These are phyloP conservation scores for Yarrowia divulgata DNA, from an alignment of 805 yeast species.

Conservation along the genomic window DNA sequence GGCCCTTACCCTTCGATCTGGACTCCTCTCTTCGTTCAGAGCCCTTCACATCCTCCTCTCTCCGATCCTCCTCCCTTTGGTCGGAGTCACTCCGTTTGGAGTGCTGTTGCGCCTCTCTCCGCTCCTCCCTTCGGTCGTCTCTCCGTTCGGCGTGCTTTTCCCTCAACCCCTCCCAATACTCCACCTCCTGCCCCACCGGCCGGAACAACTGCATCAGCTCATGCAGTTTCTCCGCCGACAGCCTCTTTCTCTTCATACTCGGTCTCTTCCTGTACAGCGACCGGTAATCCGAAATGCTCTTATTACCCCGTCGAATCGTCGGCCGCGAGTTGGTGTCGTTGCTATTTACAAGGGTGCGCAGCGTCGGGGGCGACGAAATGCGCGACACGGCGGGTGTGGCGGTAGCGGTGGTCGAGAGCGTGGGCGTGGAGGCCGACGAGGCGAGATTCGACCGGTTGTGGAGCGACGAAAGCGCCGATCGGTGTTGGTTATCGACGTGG, in stretches of 20 bases:
- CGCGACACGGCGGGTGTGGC: slow-evolving; percentile 30
- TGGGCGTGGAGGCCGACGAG: slow-evolving; percentile 13
- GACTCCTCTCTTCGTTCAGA: too few relatives aligned
- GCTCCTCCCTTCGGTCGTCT: slow-evolving; percentile 27
- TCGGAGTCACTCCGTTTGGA: too few relatives aligned
- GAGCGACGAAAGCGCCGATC: slow-evolving; percentile 12
- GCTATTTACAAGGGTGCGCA: slow-evolving; percentile 37
- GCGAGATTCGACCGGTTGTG: slow-evolving; percentile 16
- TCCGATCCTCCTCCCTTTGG: background rate
- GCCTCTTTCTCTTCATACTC: slow-evolving; percentile 37
- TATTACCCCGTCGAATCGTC: slow-evolving; percentile 37
- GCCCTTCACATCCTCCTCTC: too few relatives aligned
- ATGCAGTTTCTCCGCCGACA: slow-evolving; percentile 45
- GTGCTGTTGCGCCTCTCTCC: background rate
- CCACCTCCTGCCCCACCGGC: slow-evolving; percentile 42
- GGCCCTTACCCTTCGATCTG: too few relatives aligned
- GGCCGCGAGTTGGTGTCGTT: slow-evolving; percentile 37
- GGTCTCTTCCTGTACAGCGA: slow-evolving; percentile 17
- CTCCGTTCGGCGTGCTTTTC: background rate
- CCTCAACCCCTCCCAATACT: slow-evolving; percentile 30
- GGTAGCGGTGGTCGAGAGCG: slow-evolving; percentile 11
- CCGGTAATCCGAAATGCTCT: slow-evolving; percentile 38
- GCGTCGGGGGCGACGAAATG: slow-evolving; percentile 34
- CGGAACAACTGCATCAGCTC: slow-evolving; percentile 45
- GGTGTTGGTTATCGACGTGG: slow-evolving; percentile 18